Evolutionary conservation across 805 yeast genomes (phyloP).

Genomic region (Metschnikowia proteae): DNA sequence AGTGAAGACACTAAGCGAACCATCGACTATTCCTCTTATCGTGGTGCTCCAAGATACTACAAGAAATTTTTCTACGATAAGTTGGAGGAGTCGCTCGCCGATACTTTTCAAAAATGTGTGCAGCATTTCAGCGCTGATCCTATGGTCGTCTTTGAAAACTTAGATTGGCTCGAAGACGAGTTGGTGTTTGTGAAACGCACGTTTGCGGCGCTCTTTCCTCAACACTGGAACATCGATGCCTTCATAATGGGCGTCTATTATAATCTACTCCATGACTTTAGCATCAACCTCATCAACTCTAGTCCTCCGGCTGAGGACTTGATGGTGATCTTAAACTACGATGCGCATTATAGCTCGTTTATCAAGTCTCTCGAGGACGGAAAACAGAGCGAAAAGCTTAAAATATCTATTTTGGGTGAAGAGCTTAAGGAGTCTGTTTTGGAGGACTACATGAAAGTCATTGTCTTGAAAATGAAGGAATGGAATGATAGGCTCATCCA

Average conservation of each 20-base stretch:
- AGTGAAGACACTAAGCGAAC: conserved; percentile 17
- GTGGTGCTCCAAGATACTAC: conserved; percentile 53
- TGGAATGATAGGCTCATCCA: conserved; percentile 72
- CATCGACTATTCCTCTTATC: conserved; percentile 26
- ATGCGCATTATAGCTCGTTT: conserved; percentile 54
- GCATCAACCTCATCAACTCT: conserved; percentile 57
- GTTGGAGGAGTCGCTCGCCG: conserved; percentile 56
- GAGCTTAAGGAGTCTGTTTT: conserved; percentile 68
- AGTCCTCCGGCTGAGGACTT: conserved; percentile 81
- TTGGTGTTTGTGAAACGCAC: conserved; percentile 60
- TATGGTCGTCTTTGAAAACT: conserved; percentile 60
- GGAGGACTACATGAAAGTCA: conserved; percentile 72
- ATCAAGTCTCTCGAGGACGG: conserved; percentile 23
- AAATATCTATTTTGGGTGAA: conserved; percentile 61
- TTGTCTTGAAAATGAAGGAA: conserved; percentile 70
- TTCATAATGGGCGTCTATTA: conserved; percentile 66
- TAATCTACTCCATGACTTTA: conserved; percentile 55
- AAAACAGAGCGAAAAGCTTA: conserved; percentile 39
- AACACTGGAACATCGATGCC: conserved; percentile 67
- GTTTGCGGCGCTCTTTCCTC: conserved; percentile 59
- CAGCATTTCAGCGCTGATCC: conserved; percentile 47
- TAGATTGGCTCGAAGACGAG: conserved; percentile 84
- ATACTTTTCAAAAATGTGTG: conserved; percentile 64
- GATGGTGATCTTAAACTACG: conserved; percentile 71
- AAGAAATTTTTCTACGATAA: conserved; percentile 55